phyloP scores from a whole-genome alignment of 139 green algal genomes.

The Gonium pectorale region DNA sequence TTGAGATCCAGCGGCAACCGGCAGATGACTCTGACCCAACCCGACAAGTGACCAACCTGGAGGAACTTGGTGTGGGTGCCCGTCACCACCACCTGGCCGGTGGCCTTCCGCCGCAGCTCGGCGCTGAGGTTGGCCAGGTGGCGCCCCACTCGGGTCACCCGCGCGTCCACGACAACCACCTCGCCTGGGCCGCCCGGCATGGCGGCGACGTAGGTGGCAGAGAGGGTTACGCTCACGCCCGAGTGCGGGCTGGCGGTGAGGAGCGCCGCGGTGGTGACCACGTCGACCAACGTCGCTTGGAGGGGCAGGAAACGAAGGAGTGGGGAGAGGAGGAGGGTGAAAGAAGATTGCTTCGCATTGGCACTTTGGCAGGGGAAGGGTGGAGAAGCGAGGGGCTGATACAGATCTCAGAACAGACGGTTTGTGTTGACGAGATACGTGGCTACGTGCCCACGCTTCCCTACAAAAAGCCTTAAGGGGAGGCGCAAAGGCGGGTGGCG shows the following conservation, averaged over 20 bases:
- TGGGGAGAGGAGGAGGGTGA: no score
- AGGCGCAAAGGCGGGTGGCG: no score
- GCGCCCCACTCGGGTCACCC: slow-evolving; percentile 3
- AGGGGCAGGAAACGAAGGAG: not conserved
- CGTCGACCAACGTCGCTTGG: slow-evolving; percentile 33
- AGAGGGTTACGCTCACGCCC: slow-evolving; percentile 15
- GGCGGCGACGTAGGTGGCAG: slow-evolving; percentile 10
- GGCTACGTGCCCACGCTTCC: no score
- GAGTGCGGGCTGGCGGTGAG: slow-evolving; percentile 17
- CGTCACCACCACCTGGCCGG: slow-evolving; percentile 22
- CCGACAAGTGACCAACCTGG: not conserved
- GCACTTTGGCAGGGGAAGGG: no score
- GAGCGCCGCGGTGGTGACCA: slow-evolving; percentile 27
- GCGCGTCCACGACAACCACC: slow-evolving; percentile 31
- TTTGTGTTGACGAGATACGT: no score
- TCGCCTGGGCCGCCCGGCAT: slow-evolving; percentile 23
- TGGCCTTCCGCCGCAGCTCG: slow-evolving; percentile 37
- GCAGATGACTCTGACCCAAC: no score
- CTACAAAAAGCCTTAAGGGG: no score
- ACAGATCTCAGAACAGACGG: no score
- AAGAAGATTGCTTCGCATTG: no score
- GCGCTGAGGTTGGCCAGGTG: slow-evolving; percentile 10
- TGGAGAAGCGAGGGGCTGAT: no score
- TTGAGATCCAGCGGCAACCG: no score
- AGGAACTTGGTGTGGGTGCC: slow-evolving; percentile 43